Base-by-base conservation (phyloP, 352 stramenopile genomes). In the Pythium oligandrum region DNA sequence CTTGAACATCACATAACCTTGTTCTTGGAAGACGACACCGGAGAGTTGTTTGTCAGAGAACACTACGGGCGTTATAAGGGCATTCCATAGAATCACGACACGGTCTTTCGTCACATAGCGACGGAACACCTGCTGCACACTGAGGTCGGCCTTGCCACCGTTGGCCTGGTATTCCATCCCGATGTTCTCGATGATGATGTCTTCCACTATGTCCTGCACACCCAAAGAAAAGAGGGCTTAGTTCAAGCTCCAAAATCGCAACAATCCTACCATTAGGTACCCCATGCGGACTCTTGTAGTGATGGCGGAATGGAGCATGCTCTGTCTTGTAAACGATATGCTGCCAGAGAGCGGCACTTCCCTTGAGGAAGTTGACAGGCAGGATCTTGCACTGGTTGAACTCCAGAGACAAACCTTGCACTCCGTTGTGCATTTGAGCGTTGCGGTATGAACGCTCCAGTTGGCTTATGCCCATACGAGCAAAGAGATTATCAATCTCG, bases 141-240 rank as follows among this genome's bases (percentile, higher is more conserved):
- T 55, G 54, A 87, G 78, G 39, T 81, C 60, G 26, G 76, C 73
- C 4, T 61, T 64, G 6, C 59, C 70, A 35, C 71, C 60, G 46
- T 78, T 79, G 6, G 61, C 71, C 44, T 75, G 59, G 38, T 84
- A 62, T 57, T 80, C 70, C 1, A 89, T 58, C 17, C 70, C 71
- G 59, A 86, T 81, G 60, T 71, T 78, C 53, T 89, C 78, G 7
- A 73, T 45, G 11, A 89, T 75, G 6, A 69, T 83, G 40, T 87
- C 72, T 48, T 83, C 73, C 1, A 54, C 73, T 3, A 67, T n/a
- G 35, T 63, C 43, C 50, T 66, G 30, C 6, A 49, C 3, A 1
- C 11, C 34, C 49, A 34, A 51, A 12, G 17, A 26, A 26, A 26
- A 26, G 17, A 26, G 17, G 17, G 17, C 17, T 26, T 26, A 26